Base-by-base conservation (phyloP, 768 basidiomycete species). In the Candolleomyces eurysporus region DNA sequence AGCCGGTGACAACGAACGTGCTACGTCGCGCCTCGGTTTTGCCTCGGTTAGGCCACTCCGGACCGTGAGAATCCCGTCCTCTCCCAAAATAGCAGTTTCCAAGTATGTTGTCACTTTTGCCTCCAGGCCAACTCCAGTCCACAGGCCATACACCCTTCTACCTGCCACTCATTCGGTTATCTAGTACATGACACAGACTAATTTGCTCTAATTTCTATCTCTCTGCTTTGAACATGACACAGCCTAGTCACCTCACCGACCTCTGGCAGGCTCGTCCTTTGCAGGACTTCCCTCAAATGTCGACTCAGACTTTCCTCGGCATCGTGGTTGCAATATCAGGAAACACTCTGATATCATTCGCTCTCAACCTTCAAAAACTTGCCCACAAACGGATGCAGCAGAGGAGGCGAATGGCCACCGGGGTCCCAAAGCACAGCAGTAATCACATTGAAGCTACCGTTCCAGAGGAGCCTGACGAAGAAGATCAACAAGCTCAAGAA, bases 361-460 rank as follows among this genome's bases (percentile, higher is more conserved):
- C 94, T 16, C 82, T 98, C 64, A 97, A 97, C 75, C 77, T 91
- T 39, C 96, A 98, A 75, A 98, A 97, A 71, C 83, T 96, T 17
- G 94, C 94, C 1, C 95, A 96, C 76, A 81, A 83, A 65, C 82
- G 89, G 31, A 78, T 91, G 36, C 75, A 69, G 31, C 71, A 69
- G 63, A 71, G 70, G 72, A 65, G 61, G 63, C 40, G 11, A 51
- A 48, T 26, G 55, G 22, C 31, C 39, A 40, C 39, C 16, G 30
- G 31, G 16, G 42, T 53, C 16, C 16, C 32, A 36, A 55, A 52
- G 21, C 54, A 57, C 5, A 48, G 48, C 21, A 30, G 46, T 16
- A 17, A 26, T 32, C 7, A 17, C 48, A 30, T 22, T 3, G 8
- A 39, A 48, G 53, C 36, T 21, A 48, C 56, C 17, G 51, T 48